A percentile compares a stretch with the other conserved stretches of the same genome.
Conservation (phyloP, 2,329 filamentous ascomycete species). For the Coniochaeta prunicola region DNA sequence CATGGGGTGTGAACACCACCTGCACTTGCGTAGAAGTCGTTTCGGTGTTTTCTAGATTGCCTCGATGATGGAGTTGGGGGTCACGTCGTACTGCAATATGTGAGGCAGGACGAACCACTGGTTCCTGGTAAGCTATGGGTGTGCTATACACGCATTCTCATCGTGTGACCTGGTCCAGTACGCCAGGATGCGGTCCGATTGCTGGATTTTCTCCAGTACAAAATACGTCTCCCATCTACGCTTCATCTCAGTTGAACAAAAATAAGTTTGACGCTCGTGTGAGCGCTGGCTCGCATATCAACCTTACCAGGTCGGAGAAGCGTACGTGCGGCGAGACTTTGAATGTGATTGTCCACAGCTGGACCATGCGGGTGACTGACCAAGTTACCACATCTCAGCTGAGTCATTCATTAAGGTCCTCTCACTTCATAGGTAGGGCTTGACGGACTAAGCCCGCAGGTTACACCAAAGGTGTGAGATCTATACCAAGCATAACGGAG, state of each 20-base stretch:
- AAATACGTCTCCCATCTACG: neutral
- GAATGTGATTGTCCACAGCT: too few species aligned
- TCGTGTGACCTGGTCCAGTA: neutral
- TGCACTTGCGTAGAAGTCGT: neutral
- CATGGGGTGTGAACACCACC: neutral
- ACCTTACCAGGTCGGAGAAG: neutral
- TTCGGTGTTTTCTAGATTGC: neutral
- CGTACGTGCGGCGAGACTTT: too few species aligned
- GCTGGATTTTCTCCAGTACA: neutral
- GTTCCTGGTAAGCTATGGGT: neutral
- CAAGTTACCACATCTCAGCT: too few species aligned
- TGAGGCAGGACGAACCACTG: neutral
- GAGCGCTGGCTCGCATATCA: neutral
- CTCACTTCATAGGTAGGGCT: neutral
- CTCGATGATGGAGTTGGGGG: neutral
- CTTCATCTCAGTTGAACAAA: neutral
- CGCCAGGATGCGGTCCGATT: neutral
- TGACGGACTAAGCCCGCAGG: too few species aligned
- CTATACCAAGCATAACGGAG: too few species aligned
- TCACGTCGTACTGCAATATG: neutral
- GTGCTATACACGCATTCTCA: neutral
- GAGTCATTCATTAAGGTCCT: too few species aligned
- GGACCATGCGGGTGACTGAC: too few species aligned
- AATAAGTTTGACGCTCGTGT: neutral
- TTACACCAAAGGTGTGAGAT: too few species aligned